Evolutionary conservation across 164 flowering plant species (phyloP), one percentile per base, ranked within the genome.

Genomic region (Echeveria elegans): DNA sequence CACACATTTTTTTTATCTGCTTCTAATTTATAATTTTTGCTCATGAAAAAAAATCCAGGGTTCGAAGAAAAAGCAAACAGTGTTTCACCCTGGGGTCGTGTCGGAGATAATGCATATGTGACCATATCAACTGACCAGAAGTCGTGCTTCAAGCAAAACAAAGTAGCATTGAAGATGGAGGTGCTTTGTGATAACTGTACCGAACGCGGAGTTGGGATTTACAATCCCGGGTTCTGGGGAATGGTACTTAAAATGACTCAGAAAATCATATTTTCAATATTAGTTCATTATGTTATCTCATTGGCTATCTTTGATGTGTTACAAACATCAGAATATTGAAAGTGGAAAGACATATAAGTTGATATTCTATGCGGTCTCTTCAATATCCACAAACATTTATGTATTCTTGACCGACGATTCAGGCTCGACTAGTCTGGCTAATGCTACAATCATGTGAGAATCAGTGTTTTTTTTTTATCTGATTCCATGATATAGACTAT

Each of bases 291-390:
- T 38, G 41, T 10, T 38, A 14, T 14, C 41, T 36, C 6, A 36
- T 10, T 36, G 6, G 38, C 7, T 36, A 5, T 6, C 38, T 38
- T 38, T 38, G n/a, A 1, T 38, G 41, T 38, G 6, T 2, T 14
- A 2, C 8, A 1, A 53, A 14, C 40, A 65, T 73, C 86, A 91
- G 98, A 90, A 91, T 72, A 88, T 94, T 73, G 92, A 89, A 77
- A 72, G 86, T 70, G 93, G 93, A 69, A 86, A 94, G 82, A 76
- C 70, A 60, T 94, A 91, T 73, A 89, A 86, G 75, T 78, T 90
- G 69, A 79, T 85, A 56, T 48, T 91, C 53, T 80, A 86, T 78
- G 80, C 83, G 19, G 88, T 82, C 66, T 86, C 99, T 58, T 50
- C 58, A 0, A 84, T 74, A 37, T 50, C 93, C 29, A 69, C 91